phyloP scores from a whole-genome alignment of 2,329 filamentous ascomycete species.

The Pseudogymnoascus sp. region DNA sequence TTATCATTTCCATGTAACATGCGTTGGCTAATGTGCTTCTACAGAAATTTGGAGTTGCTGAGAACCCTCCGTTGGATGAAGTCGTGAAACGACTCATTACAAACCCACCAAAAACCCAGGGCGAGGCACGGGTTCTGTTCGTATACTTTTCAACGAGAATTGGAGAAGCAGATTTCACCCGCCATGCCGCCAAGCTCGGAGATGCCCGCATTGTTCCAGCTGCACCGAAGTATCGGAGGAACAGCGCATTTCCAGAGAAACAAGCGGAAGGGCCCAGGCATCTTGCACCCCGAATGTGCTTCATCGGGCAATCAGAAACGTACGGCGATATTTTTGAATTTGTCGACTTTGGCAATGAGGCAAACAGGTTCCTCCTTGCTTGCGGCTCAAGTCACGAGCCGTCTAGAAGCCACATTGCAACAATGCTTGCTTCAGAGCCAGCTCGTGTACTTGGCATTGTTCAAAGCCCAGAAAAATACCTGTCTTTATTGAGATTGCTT shows the following conservation, averaged over 20 bases:
- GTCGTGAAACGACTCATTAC: constrained; percentile 67
- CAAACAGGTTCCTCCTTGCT: constrained; percentile 79
- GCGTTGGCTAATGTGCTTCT: constrained; percentile 10
- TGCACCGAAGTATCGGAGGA: constrained; percentile 26
- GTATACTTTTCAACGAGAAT: constrained; percentile 74
- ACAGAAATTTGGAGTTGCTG: constrained; percentile 73
- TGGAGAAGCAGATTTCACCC: constrained; percentile 56
- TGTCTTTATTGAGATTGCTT: constrained; percentile 70
- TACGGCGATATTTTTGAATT: constrained; percentile 95
- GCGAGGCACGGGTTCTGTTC: constrained; percentile 64
- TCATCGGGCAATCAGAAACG: constrained; percentile 59
- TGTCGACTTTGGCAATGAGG: constrained; percentile 82
- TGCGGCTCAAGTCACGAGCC: constrained; percentile 89
- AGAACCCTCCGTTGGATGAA: constrained; percentile 67
- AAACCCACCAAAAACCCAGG: constrained; percentile 58
- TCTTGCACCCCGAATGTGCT: constrained; percentile 64
- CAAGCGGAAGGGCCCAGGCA: constrained; percentile 37
- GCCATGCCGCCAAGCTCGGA: constrained; percentile 49
- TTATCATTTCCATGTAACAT: constrained; percentile 11
- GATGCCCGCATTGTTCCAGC: constrained; percentile 67
- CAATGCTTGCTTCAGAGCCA: constrained; percentile 75
- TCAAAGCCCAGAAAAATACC: constrained; percentile 75
- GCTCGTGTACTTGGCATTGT: constrained; percentile 71
- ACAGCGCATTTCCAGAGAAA: constrained; percentile 33
- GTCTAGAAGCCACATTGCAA: constrained; percentile 74